Evolutionary conservation across 106 monocot species (phyloP).

Genomic region (Apostasia ramifera): DNA sequence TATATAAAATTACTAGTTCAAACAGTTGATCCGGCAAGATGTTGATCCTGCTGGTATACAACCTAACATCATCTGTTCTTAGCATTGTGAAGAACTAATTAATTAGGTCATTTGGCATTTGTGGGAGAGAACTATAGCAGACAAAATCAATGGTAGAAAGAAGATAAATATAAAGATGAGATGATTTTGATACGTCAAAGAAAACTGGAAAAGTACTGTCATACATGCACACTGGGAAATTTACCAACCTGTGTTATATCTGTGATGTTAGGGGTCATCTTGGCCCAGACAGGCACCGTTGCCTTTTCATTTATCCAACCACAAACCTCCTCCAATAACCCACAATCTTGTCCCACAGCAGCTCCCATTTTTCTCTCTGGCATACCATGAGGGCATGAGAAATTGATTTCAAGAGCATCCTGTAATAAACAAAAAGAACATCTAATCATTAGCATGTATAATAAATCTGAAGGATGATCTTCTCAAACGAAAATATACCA

Average conservation of each 20-base stretch:
- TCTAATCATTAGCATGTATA: constrained; percentile 1
- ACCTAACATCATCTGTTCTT: too few species aligned
- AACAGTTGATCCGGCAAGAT: too few species aligned
- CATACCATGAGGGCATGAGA: constrained; percentile 99
- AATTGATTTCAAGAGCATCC: constrained; percentile 99
- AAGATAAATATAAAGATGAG: too few species aligned
- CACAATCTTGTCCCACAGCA: constrained; percentile 96
- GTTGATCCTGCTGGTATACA: too few species aligned
- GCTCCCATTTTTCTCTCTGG: constrained; percentile 98
- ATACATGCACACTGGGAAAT: too few species aligned
- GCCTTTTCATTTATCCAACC: constrained; percentile 99
- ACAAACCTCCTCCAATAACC: constrained; percentile 79
- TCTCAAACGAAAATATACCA: constrained; percentile 34
- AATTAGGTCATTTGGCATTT: too few species aligned
- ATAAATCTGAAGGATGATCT: not conserved
- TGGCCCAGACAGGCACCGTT: constrained; percentile 98
- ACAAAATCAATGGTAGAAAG: too few species aligned
- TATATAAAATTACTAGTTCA: too few species aligned
- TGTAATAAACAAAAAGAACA: constrained; percentile 11
- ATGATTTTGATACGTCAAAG: too few species aligned
- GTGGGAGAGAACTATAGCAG: too few species aligned
- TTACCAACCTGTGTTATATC: constrained; percentile 75
- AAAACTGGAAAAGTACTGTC: too few species aligned
- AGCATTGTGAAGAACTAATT: too few species aligned
- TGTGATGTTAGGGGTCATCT: constrained; percentile 97